Evolutionary conservation across 129 eudicot genomes (phyloP), one percentile per base, ranked within the genome.

Genomic region (Saussurea involucrata): DNA sequence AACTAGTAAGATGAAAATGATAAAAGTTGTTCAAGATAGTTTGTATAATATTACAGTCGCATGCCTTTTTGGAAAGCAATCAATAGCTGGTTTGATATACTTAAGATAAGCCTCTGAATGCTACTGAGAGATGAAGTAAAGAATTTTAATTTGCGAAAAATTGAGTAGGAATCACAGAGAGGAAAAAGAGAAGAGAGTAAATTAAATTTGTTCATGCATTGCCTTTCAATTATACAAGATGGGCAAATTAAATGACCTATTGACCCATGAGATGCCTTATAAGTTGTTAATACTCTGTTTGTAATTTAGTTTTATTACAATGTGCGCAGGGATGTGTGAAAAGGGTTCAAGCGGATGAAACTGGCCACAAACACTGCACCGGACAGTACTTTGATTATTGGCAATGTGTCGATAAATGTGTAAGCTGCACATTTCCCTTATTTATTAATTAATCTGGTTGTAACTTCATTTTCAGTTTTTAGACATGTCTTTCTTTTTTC

Each of bases 351-450:
- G 90, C 86, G 22, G 98, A 93, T 80, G 98, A 92, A 46, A 74
- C 88, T 13, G 98, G 98, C 79, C 90, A 83, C 81, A 90, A 90
- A 82, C 98, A 93, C 80, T 93, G 98, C 83, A 90, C 98, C 7
- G 98, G 98, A 73, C 96, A 93, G 69, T 90, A 86, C 80, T 93
- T 93, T 68, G 98, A 93, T 87, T 93, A 88, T 61, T 93, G 94
- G 93, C 89, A 83, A 5, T 93, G 98, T 64, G 88, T 93, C 8
- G 96, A 90, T 85, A 86, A 83, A 88, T 90, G 96, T 60, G 98
- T 93, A 88, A 81, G 98, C 40, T 63, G 42, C 32, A 42, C 29
- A 21, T 49, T 73, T 15, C 10, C 11, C 24, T n/a, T 20, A 8
- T 22, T 27, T 53, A 17, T 27, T 53, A 17, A 53, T 17, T 2